Evolutionary conservation across 257 asterid species (phyloP).

Genomic region (Cinchona pubescens): DNA sequence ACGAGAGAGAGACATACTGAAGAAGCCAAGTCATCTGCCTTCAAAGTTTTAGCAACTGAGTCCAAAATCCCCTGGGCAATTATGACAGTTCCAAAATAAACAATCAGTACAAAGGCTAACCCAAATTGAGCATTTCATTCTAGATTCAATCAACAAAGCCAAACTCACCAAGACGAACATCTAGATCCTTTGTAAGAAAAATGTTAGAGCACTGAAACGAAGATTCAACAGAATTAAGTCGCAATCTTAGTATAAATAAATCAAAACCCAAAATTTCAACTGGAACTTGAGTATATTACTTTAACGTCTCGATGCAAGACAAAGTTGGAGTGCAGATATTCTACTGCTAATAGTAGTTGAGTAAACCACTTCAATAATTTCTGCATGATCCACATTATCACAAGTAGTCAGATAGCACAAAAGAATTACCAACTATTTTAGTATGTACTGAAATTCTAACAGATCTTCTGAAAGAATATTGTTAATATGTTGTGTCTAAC

Average conservation of each 20-base stretch:
- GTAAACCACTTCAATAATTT: slow-evolving; percentile 91
- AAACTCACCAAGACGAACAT: slow-evolving; percentile 82
- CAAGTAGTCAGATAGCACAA: slow-evolving; percentile 13
- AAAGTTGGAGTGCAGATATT: slow-evolving; percentile 88
- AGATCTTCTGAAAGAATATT: background rate
- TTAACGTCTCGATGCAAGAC: slow-evolving; percentile 97
- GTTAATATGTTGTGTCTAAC: background rate
- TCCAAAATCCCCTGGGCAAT: slow-evolving; percentile 90
- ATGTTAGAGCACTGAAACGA: slow-evolving; percentile 91
- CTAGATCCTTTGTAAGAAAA: slow-evolving; percentile 91
- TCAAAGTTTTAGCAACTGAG: slow-evolving; percentile 94
- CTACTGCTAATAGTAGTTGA: slow-evolving; percentile 88
- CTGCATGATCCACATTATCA: slow-evolving; percentile 40
- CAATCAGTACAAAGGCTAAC: slow-evolving; percentile 14
- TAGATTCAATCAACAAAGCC: slow-evolving; percentile 9
- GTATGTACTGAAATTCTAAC: background rate
- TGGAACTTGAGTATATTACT: slow-evolving; percentile 34
- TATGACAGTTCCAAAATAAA: slow-evolving; percentile 8
- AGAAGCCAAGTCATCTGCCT: slow-evolving; percentile 99
- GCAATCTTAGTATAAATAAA: slow-evolving; percentile 12
- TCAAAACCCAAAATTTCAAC: slow-evolving; percentile 15
- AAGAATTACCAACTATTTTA: background rate
- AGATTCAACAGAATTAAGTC: slow-evolving; percentile 23
- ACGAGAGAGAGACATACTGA: slow-evolving; percentile 59
- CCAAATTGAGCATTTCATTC: slow-evolving; percentile 13